Evolutionary conservation across 140 eudicot species (phyloP).

Genomic region (Erigeron philadelphicus): DNA sequence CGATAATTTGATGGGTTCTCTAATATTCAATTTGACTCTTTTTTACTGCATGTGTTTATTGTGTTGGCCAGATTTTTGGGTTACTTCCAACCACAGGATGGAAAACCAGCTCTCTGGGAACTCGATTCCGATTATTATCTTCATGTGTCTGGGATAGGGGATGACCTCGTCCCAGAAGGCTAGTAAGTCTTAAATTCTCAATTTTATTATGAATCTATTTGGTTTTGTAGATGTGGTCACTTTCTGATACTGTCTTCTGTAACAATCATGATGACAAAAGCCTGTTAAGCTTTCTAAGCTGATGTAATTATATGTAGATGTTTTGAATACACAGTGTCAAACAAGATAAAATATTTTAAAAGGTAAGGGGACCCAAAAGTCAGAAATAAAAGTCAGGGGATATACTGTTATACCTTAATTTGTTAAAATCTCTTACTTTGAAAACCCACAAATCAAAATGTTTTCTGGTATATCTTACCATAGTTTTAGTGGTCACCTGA

Average conservation of each 20-base stretch:
- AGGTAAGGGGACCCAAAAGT: neutral
- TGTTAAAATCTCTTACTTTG: neutral
- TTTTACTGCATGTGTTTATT: conserved; percentile 13
- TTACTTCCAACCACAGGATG: conserved; percentile 88
- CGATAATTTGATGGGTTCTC: neutral
- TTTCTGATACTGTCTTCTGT: neutral
- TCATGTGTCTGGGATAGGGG: conserved; percentile 88
- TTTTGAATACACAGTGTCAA: neutral
- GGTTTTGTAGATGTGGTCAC: neutral
- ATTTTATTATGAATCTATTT: neutral
- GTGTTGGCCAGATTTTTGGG: conserved; percentile 71
- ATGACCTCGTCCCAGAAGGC: conserved; percentile 54
- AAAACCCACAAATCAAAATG: neutral
- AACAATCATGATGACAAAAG: neutral
- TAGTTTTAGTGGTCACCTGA: neutral
- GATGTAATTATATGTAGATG: neutral
- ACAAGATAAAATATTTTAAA: neutral
- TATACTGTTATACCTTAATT: neutral
- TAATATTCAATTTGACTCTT: neutral
- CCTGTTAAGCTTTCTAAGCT: neutral
- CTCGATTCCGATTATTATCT: conserved; percentile 98
- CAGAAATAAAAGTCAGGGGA: neutral
- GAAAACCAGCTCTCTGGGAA: conserved; percentile 98
- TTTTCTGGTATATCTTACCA: neutral
- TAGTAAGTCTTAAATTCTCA: conserved; percentile 39